phyloP scores from a whole-genome alignment of 2,329 filamentous ascomycete species.

The Ustulina deusta region DNA sequence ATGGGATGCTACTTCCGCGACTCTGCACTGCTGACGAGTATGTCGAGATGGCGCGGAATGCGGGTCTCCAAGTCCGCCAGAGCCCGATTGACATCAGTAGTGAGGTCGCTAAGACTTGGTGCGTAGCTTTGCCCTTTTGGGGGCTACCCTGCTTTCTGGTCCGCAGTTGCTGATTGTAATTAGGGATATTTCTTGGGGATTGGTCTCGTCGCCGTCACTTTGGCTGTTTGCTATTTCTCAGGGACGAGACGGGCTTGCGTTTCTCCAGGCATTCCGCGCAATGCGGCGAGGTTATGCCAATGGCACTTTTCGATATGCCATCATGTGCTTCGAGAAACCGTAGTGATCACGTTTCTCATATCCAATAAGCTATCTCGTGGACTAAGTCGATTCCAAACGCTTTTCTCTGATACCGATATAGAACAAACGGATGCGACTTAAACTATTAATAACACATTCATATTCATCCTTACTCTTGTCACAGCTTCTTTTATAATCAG shows the following conservation, averaged over 20 bases:
- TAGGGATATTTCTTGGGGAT: conserved; percentile 72
- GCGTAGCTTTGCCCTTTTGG: conserved; percentile 41
- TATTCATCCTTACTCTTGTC: neutral
- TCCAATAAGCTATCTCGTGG: neutral
- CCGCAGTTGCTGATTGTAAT: conserved; percentile 2
- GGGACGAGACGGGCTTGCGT: conserved; percentile 70
- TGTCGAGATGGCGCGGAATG: conserved; percentile 61
- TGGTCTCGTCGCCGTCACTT: conserved; percentile 69
- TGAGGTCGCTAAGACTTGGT: conserved; percentile 71
- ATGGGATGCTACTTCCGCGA: conserved; percentile 71
- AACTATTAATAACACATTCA: neutral
- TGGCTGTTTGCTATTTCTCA: conserved; percentile 72
- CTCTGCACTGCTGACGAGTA: conserved; percentile 67
- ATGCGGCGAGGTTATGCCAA: conserved; percentile 71
- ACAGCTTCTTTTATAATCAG: neutral
- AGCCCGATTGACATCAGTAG: conserved; percentile 68
- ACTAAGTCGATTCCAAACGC: neutral
- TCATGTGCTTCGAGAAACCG: conserved; percentile 67
- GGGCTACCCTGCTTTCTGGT: neutral
- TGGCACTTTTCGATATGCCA: conserved; percentile 68
- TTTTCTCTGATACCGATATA: neutral
- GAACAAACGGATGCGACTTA: neutral
- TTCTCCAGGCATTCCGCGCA: conserved; percentile 70
- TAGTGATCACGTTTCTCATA: conserved; percentile 22
- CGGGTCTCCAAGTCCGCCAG: conserved; percentile 60